A percentile compares a stretch with the other conserved stretches of the same genome.
These are phyloP conservation scores for Cyberlindnera samutprakarnensis DNA, from an alignment of 805 yeast species.

Conservation along the genomic window DNA sequence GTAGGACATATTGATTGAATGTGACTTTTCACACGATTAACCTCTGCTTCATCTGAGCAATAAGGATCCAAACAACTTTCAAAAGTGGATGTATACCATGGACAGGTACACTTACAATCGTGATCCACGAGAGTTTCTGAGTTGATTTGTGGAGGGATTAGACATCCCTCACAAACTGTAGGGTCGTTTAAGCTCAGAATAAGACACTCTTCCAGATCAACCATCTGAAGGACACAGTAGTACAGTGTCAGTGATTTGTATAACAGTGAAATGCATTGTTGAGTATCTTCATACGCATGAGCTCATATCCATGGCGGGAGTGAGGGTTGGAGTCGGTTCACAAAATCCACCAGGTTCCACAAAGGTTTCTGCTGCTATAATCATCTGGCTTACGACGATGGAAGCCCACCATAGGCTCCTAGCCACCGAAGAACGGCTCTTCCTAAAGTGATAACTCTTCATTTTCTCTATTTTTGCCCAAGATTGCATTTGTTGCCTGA, in stretches of 20 bases:
- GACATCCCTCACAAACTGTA: slow-evolving; percentile 22
- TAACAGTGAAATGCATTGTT: not conserved
- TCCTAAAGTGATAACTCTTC: too few relatives aligned
- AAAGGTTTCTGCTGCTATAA: too few relatives aligned
- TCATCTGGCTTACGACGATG: too few relatives aligned
- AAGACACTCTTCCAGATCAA: too few relatives aligned
- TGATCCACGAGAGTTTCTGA: not conserved
- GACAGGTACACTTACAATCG: not conserved
- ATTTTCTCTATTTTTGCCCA: too few relatives aligned
- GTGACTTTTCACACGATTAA: slow-evolving; percentile 7
- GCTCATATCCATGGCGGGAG: not conserved
- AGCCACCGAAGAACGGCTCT: too few relatives aligned
- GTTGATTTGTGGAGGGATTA: slow-evolving; percentile 8
- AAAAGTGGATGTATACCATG: not conserved
- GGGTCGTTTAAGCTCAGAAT: slow-evolving; percentile 15
- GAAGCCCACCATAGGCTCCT: too few relatives aligned
- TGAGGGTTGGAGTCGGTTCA: not conserved
- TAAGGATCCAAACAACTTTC: slow-evolving; percentile 11
- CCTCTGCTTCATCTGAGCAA: slow-evolving; percentile 14
- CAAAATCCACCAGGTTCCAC: too few relatives aligned
- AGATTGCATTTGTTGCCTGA: too few relatives aligned
- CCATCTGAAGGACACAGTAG: too few relatives aligned
- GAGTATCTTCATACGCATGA: slow-evolving; percentile 1
- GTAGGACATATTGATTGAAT: too few relatives aligned
- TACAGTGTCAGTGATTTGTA: too few relatives aligned